Conservation (phyloP, 345 rosid species). For the Gossypium turneri region DNA sequence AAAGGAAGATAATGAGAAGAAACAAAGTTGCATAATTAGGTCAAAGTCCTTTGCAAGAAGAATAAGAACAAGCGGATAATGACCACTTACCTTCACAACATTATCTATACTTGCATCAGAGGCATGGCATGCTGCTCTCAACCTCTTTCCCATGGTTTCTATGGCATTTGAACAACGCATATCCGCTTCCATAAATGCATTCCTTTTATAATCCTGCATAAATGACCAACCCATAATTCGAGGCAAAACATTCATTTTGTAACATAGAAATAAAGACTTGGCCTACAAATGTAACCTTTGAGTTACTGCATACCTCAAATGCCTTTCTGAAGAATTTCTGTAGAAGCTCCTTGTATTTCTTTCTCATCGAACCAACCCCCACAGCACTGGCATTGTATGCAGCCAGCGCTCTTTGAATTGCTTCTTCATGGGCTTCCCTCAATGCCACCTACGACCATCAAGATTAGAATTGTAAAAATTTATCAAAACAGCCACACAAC, state of each 20-base stretch:
- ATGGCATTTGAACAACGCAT: slow-evolving; percentile 58
- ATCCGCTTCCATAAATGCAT: slow-evolving; percentile 87
- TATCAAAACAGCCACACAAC: slow-evolving; percentile 7
- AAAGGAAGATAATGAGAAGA: background rate
- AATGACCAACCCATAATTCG: background rate
- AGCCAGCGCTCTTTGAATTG: slow-evolving; percentile 64
- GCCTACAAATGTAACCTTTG: background rate
- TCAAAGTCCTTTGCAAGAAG: background rate
- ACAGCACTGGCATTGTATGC: slow-evolving; percentile 72
- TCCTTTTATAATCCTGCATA: slow-evolving; percentile 76
- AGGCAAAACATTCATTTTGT: background rate
- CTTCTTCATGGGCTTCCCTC: slow-evolving; percentile 91
- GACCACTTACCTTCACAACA: slow-evolving; percentile 59
- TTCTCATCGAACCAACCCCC: slow-evolving; percentile 71
- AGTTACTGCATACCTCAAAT: slow-evolving; percentile 53
- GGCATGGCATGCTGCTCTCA: slow-evolving; percentile 91
- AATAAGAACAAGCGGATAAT: background rate
- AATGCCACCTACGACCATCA: slow-evolving; percentile 52
- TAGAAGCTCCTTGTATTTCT: slow-evolving; percentile 79
- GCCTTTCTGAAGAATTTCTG: slow-evolving; percentile 78
- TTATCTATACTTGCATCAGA: slow-evolving; percentile 72
- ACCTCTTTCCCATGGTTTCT: slow-evolving; percentile 85
- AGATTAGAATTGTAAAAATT: slow-evolving; percentile 25
- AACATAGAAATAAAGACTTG: background rate
- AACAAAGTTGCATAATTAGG: background rate